Base-by-base conservation (phyloP, 106 monocot species). In the Allium sativum region DNA sequence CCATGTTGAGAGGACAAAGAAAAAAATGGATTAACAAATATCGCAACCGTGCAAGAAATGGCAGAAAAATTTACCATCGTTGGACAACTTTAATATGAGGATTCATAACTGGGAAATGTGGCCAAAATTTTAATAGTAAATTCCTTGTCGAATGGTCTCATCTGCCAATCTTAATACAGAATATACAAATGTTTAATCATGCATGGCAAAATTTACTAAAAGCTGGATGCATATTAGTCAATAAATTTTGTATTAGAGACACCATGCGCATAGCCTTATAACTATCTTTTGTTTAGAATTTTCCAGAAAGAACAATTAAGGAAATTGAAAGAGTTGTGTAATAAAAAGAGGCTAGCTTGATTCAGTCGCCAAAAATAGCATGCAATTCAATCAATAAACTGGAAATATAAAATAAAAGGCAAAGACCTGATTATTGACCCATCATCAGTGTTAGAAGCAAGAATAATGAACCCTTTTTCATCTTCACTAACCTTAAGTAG, bases 1-100 rank as follows among this genome's bases (percentile, higher is more conserved):
- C 14, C 68, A 10, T 13, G 75, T 80, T 20, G 82, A 75, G 13
- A 90, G 42, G 58, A 90, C 22, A 51, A 79, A 86, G 82, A 90
- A 90, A n/a, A 90, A 45, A 90, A 72, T 43, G 90, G 90, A 56
- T 90, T 86, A 10, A 90, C 68, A 42, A 90, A 90, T 52, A 90
- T 78, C 20, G 90, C 82, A 44, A 90, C 64, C 66, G 86, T 71
- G 64, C 86, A 90, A 40, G 90, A 90, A 44, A 90, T 90, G 9
- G 86, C 82, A 64, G n/a, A 90, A 90, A 57, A 90, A 82, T 58
- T 77, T 90, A 86, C 90, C 90, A 90, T 48, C 64, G 57, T 48
- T 90, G 85, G 42, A 90, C 82, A 63, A 70, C 55, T 61, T 73
- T 85, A 9, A 55, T 69, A 75, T 86, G 90, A 9, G 90, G 90